A percentile compares a stretch with the other conserved stretches of the same genome.
Conservation (phyloP, 352 stramenopile genomes). For the Phytophthora pluvialis region DNA sequence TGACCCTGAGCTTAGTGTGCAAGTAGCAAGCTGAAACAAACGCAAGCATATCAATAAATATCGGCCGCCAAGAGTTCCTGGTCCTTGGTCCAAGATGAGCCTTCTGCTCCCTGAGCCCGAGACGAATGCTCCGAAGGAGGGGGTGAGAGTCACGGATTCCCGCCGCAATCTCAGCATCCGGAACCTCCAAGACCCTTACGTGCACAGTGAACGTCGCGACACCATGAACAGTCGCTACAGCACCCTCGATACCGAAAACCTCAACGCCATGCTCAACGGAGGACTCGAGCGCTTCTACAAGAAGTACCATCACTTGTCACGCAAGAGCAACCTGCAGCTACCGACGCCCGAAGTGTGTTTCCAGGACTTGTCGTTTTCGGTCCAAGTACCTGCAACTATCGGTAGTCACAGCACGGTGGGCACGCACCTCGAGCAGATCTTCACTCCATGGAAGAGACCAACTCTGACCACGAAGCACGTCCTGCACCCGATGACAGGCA, state of each 20-base stretch:
- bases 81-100: background rate
- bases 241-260: constrained; percentile 51
- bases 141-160: background rate
- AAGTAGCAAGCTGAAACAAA: background rate
- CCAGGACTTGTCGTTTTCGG: constrained; percentile 22
- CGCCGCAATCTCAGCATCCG: constrained; percentile 3
- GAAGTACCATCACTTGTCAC: constrained; percentile 27
- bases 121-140: background rate
- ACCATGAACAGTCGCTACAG: constrained; percentile 31
- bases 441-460: constrained; percentile 53
- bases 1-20: background rate
- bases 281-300: constrained; percentile 52
- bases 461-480: constrained; percentile 44
- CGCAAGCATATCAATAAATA: background rate
- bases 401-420: constrained; percentile 50
- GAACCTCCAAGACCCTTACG: constrained; percentile 40
- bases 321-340: constrained; percentile 24
- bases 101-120: background rate
- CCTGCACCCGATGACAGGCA: constrained; percentile 72
- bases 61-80: background rate
- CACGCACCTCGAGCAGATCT: constrained; percentile 36
- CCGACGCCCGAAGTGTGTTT: constrained; percentile 26
- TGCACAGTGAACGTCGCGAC: constrained; percentile 27
- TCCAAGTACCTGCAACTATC: constrained; percentile 43
- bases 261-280: constrained; percentile 62